Evolutionary conservation across 805 yeast species (phyloP), one percentile per base, ranked within the genome.

Genomic region (Cyberlindnera euphorbiae): DNA sequence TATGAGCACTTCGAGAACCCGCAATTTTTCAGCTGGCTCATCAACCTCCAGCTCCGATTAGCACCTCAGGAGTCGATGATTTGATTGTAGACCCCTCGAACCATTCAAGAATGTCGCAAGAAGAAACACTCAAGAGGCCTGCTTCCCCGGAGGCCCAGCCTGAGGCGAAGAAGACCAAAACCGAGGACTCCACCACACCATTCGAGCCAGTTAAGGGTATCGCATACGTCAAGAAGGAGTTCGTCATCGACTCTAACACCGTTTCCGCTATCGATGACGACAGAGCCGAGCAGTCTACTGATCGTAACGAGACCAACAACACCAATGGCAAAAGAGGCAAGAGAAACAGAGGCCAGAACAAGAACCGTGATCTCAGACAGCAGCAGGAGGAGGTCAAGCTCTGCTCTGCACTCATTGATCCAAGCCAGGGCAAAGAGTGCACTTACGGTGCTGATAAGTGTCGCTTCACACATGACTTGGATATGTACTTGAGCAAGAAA

Each of bases 191-290:
- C 9, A n/a, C 16, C 9, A 8, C 22, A 7, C 7, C 22, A 19
- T 19, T 19, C 22, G 42, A 35, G 13, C 24, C 30, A 10, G 18
- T 18, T 14, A 76, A 73, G 43, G 95, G 96, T 31, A 64, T 81
- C 34, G 95, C 96, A 0, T 73, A 79, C 9, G 72, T 87, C 51
- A 88, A 87, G 58, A 62, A 79, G 2, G 93, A 88, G 52, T 88
- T 48, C 46, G 61, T 82, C 8, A 62, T 82, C 6, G 62, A 51
- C 37, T 50, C 45, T 35, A 47, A 30, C 30, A 53, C 47, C 17
- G 33, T 33, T 7, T 47, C 38, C 10, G 41, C 38, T 5, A 46
- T 60, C 19, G 66, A 67, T 41, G 78, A 74, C 39, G 73, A 69
- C 38, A 55, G 69, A 38, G 55, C 48, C 13, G 60, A 59, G 24